Evolutionary conservation across 2,329 filamentous ascomycete genomes (phyloP).

Genomic region (Colletotrichum caudatum): DNA sequence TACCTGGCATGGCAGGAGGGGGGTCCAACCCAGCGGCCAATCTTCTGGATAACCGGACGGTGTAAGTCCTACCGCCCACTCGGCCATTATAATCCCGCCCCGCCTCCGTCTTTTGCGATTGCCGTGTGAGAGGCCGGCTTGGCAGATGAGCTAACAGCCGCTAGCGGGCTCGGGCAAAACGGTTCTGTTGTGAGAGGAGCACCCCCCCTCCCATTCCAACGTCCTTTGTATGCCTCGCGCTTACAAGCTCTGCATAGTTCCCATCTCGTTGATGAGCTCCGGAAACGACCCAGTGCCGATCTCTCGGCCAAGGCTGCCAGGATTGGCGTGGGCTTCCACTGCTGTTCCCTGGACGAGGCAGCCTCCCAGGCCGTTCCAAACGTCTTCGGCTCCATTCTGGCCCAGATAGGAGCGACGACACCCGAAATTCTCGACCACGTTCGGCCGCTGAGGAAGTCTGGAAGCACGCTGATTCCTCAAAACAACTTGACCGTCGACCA

Average conservation of each 20-base stretch:
- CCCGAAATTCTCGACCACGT: constrained; percentile 43
- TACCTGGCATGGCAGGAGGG: constrained; percentile 42
- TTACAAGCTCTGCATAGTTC: constrained; percentile 39
- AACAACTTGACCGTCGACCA: constrained; percentile 42
- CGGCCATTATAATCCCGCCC: not conserved
- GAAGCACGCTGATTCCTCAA: constrained; percentile 41
- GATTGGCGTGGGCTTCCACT: constrained; percentile 44
- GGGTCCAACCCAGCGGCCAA: constrained; percentile 34
- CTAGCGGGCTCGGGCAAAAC: constrained; percentile 48
- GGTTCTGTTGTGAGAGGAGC: constrained; percentile 44
- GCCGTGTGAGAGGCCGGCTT: no score
- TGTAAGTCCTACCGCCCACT: constrained; percentile 38
- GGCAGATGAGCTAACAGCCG: constrained; percentile 5
- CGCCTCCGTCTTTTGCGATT: no score
- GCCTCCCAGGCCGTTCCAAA: constrained; percentile 46
- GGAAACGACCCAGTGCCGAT: constrained; percentile 18
- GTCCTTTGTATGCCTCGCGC: not conserved
- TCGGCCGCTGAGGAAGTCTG: constrained; percentile 35
- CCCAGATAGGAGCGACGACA: constrained; percentile 41
- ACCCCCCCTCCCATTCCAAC: no score
- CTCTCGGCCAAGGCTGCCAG: constrained; percentile 21
- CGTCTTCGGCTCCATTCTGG: constrained; percentile 48
- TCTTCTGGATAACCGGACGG: constrained; percentile 46
- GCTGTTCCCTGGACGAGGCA: constrained; percentile 45
- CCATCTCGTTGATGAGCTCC: constrained; percentile 43